Conservation (phyloP, 805 yeast species). For the Yamadazyma tumulicola region DNA sequence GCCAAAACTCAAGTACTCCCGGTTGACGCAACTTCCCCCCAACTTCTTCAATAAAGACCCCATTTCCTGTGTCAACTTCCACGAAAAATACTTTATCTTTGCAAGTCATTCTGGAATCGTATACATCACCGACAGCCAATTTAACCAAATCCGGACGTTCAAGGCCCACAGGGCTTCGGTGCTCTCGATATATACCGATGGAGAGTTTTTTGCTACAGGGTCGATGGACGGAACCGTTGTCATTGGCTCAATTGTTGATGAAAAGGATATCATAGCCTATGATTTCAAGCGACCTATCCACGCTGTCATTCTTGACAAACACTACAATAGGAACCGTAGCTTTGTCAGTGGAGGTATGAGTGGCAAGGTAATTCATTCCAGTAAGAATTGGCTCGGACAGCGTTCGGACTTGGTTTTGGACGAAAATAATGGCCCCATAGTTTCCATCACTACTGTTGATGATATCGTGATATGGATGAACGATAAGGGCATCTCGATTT, state of each 20-base stretch:
- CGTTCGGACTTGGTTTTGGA: constrained; percentile 66
- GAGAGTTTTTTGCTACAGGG: constrained; percentile 74
- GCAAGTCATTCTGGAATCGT: constrained; percentile 89
- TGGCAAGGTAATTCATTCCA: constrained; percentile 73
- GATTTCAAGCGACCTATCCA: constrained; percentile 88
- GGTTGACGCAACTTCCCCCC: constrained; percentile 65
- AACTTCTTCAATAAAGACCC: constrained; percentile 74
- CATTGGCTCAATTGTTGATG: constrained; percentile 64
- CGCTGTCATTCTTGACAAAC: constrained; percentile 75
- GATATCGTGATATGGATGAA: constrained; percentile 79
- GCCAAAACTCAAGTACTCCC: constrained; percentile 70
- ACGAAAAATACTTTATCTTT: constrained; percentile 62
- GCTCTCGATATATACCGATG: constrained; percentile 68
- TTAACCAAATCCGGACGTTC: constrained; percentile 63
- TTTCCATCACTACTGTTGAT: constrained; percentile 59
- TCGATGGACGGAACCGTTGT: constrained; percentile 94
- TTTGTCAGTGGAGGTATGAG: constrained; percentile 89
- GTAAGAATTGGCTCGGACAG: constrained; percentile 83
- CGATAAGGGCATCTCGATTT: constrained; percentile 72
- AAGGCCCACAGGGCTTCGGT: constrained; percentile 86
- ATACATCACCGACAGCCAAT: constrained; percentile 60
- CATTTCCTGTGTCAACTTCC: constrained; percentile 64
- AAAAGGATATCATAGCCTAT: constrained; percentile 62
- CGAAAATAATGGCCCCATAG: constrained; percentile 64
- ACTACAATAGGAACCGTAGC: constrained; percentile 56